phyloP scores from a whole-genome alignment of 2,329 filamentous ascomycete genomes.

The Curvularia eragrostidis region DNA sequence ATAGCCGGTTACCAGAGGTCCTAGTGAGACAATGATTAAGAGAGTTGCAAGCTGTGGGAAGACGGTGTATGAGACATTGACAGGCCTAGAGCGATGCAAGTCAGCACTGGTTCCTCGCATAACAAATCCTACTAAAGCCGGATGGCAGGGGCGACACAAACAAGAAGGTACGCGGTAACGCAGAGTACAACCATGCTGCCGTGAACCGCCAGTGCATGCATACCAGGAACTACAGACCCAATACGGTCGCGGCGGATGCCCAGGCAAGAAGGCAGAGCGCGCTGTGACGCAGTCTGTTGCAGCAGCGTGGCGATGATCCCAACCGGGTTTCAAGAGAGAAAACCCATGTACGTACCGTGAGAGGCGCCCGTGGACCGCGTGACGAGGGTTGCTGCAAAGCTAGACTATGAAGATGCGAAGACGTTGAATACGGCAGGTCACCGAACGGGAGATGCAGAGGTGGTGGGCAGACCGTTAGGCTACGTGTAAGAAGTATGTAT shows the following conservation, averaged over 20 bases:
- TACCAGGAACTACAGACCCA: constrained; percentile 11
- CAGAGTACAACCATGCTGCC: constrained; percentile 18
- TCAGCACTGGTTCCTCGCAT: constrained; percentile 42
- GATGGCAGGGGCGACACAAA: constrained; percentile 31
- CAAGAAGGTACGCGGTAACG: constrained; percentile 25
- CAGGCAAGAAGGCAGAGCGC: constrained; percentile 25
- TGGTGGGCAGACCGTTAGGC: constrained; percentile 20
- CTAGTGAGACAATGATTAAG: constrained; percentile 27
- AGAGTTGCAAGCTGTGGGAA: constrained; percentile 11
- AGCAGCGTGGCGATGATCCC: constrained; percentile 36
- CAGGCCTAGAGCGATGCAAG: constrained; percentile 31
- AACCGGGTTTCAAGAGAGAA: constrained; percentile 43
- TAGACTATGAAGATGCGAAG: constrained; percentile 13
- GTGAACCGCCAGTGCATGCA: constrained; percentile 10
- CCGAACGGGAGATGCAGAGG: constrained; percentile 4
- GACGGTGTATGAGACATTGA: constrained; percentile 32
- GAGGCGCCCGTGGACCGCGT: constrained; percentile 48
- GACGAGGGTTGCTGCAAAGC: constrained; percentile 35
- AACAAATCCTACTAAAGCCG: constrained; percentile 27
- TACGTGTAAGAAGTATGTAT: constrained; percentile 18
- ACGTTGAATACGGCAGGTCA: constrained; percentile 3
- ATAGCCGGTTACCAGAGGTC: constrained; percentile 22
- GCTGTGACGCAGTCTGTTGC: constrained; percentile 46
- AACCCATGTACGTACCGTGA: constrained; percentile 44
- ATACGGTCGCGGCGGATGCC: constrained; percentile 18